phyloP scores from a whole-genome alignment of 257 asterid genomes.

The Capsicum pubescens region DNA sequence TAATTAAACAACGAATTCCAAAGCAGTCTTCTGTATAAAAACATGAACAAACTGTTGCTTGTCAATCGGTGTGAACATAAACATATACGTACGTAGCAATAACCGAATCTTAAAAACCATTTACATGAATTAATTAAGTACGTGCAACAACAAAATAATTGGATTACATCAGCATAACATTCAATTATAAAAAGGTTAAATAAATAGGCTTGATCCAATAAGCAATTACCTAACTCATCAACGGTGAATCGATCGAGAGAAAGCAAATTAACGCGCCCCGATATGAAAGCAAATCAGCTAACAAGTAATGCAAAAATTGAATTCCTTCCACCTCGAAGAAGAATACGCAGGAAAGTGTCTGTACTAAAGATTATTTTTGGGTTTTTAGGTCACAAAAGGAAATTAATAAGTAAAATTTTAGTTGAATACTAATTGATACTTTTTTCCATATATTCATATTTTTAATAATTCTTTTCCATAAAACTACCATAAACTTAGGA shows the following conservation, averaged over 20 bases:
- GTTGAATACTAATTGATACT: no score
- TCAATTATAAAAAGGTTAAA: slow-evolving; percentile 3
- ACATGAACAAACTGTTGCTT: background rate
- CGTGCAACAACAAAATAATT: background rate
- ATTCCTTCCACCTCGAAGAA: background rate
- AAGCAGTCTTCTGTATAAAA: background rate
- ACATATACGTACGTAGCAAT: background rate
- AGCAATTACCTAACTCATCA: slow-evolving; percentile 16
- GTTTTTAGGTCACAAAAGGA: no score
- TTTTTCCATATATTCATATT: no score
- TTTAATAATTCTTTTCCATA: no score
- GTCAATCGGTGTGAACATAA: background rate
- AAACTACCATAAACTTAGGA: no score
- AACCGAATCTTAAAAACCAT: background rate
- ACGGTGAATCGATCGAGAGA: slow-evolving; percentile 21
- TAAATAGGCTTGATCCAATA: background rate
- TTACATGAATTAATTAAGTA: slow-evolving; percentile 11
- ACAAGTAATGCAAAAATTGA: slow-evolving; percentile 6
- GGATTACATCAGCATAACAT: background rate
- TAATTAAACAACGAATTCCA: background rate
- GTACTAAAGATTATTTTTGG: no score
- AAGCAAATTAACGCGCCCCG: background rate
- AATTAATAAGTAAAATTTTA: no score
- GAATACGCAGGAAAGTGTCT: no score
- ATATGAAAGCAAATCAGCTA: slow-evolving; percentile 17